Conservation (phyloP, 768 basidiomycete species). For the Tricholoma matsutake region DNA sequence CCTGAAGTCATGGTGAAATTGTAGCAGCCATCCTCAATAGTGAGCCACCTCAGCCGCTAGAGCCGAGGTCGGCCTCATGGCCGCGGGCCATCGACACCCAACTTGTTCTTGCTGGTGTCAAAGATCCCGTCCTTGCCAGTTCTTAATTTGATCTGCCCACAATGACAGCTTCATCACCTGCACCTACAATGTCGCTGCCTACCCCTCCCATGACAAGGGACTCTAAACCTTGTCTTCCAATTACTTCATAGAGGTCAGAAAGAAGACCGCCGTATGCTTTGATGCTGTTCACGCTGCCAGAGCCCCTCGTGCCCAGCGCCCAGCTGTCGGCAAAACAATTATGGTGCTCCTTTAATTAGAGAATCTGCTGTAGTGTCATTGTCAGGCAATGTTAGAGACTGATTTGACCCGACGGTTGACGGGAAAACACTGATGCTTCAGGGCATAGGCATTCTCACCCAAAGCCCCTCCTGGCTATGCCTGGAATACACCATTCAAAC, state of each 20-base stretch:
- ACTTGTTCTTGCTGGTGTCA: not conserved
- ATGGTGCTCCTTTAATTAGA: not conserved
- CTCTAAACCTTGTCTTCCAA: not conserved
- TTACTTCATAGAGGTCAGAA: not conserved
- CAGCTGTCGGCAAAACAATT: not conserved
- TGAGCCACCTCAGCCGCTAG: not conserved
- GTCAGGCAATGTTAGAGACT: not conserved
- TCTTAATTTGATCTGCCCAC: not conserved
- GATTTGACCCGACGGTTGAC: not conserved
- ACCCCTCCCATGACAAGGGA: not conserved
- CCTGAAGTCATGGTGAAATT: not conserved
- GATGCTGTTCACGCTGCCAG: not conserved
- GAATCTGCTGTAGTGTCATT: not conserved
- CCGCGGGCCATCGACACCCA: not conserved
- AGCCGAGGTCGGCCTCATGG: not conserved
- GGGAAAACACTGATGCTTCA: not conserved
- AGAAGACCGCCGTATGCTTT: not conserved
- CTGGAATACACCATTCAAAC: not conserved
- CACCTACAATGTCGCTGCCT: not conserved
- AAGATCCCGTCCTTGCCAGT: not conserved
- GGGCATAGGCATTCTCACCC: not conserved
- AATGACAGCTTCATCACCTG: not conserved
- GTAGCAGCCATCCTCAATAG: not conserved
- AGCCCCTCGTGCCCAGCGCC: not conserved
- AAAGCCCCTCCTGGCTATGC: not conserved